Conservation (phyloP, 2,329 filamentous ascomycete genomes). For the Aspergillus flavus region DNA sequence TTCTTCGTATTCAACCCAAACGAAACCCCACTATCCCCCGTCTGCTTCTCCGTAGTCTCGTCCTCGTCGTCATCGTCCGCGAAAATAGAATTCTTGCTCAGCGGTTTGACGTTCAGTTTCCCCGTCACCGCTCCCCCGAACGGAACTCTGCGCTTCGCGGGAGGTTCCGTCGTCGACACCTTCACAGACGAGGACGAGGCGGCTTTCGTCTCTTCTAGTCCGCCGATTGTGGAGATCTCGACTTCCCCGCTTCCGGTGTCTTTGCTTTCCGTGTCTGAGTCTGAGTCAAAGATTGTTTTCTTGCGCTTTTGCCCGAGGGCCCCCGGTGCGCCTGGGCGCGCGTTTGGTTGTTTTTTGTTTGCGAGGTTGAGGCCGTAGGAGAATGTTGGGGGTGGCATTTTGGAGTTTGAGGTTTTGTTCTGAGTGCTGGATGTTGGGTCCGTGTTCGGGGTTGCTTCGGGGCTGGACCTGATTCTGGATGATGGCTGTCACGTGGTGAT, state of each 20-base stretch:
- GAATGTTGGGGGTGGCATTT: constrained; percentile 30
- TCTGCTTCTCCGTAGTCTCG: constrained; percentile 21
- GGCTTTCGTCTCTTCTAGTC: constrained; percentile 31
- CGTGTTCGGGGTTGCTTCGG: neutral
- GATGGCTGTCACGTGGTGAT: too few relatives aligned
- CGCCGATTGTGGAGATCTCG: constrained; percentile 45
- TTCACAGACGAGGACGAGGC: constrained; percentile 1
- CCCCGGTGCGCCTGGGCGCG: constrained; percentile 25
- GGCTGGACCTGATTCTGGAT: too few relatives aligned
- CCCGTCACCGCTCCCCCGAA: constrained; percentile 15
- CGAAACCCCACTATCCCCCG: constrained; percentile 15
- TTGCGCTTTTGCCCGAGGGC: constrained; percentile 48
- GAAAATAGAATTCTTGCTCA: constrained; percentile 41
- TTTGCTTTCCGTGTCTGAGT: constrained; percentile 41
- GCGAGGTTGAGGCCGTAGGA: constrained; percentile 48
- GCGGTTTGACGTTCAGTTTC: constrained; percentile 34
- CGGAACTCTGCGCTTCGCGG: constrained; percentile 40
- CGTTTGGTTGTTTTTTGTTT: constrained; percentile 30
- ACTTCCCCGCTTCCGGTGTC: constrained; percentile 23
- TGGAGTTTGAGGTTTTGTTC: neutral
- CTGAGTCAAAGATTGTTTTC: constrained; percentile 50
- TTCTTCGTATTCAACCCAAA: constrained; percentile 30
- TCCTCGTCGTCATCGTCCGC: constrained; percentile 40
- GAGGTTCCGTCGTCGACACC: constrained; percentile 18
- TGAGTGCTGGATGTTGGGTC: neutral